These are phyloP conservation scores for Salix viminalis DNA, from an alignment of 345 rosid genomes.

Conservation along the genomic window DNA sequence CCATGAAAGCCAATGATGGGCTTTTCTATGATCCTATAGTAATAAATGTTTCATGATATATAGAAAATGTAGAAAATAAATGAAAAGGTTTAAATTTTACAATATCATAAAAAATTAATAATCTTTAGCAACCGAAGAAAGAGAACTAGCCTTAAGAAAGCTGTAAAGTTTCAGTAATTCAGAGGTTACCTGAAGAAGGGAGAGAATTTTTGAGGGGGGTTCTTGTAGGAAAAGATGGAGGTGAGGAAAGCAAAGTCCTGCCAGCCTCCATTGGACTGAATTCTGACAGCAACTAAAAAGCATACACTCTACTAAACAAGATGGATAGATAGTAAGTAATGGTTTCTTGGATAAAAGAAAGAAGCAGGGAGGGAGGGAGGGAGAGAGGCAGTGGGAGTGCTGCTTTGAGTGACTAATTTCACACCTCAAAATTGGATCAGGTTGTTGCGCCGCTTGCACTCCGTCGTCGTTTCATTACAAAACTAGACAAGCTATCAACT, in stretches of 20 bases:
- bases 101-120: not conserved
- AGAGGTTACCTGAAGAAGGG: slow-evolving; percentile 44
- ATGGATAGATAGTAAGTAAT: too few species aligned
- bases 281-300: not conserved
- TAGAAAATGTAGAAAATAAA: not conserved
- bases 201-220: slow-evolving; percentile 41
- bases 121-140: not conserved
- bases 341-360: not conserved
- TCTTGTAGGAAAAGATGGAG: slow-evolving; percentile 55
- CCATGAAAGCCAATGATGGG: not conserved
- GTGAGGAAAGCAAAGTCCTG: slow-evolving; percentile 54
- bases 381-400: not conserved
- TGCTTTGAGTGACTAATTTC: not conserved
- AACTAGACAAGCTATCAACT: not conserved
- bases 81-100: not conserved
- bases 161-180: not conserved
- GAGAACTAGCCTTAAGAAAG: not conserved
- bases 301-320: not conserved
- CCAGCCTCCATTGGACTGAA: slow-evolving; percentile 58
- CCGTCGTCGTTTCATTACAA: not conserved
- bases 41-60: not conserved
- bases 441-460: not conserved
- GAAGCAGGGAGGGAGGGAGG: not conserved
- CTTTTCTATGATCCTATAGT: not conserved
- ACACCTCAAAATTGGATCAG: slow-evolving; percentile 27